phyloP scores from a whole-genome alignment of 768 basidiomycete species.

The Strobilomyces echinocephalus region DNA sequence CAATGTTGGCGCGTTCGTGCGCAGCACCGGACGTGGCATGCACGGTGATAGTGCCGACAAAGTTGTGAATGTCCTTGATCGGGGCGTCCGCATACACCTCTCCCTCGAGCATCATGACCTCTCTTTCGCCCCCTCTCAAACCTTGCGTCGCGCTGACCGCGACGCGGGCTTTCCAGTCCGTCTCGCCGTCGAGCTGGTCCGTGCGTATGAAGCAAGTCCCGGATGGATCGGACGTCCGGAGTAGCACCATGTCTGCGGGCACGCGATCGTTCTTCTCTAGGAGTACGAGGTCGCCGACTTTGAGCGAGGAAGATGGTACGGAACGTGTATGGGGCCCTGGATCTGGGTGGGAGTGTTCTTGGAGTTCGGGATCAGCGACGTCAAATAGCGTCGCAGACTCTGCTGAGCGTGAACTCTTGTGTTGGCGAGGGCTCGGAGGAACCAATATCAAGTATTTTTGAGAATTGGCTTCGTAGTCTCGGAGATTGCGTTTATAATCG shows the following conservation, averaged over 20 bases:
- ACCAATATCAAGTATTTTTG: slow-evolving; percentile 84
- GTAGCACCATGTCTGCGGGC: slow-evolving; percentile 87
- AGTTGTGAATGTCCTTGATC: slow-evolving; percentile 94
- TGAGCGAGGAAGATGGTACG: slow-evolving; percentile 81
- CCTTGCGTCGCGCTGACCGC: slow-evolving; percentile 47
- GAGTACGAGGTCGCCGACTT: slow-evolving; percentile 85
- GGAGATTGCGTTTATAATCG: slow-evolving; percentile 89
- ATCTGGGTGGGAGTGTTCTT: slow-evolving; percentile 26
- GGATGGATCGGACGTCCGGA: slow-evolving; percentile 81
- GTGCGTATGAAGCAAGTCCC: slow-evolving; percentile 98
- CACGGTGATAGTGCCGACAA: slow-evolving; percentile 87
- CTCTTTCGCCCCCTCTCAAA: slow-evolving; percentile 37
- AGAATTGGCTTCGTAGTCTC: slow-evolving; percentile 94
- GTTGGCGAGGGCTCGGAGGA: slow-evolving; percentile 38
- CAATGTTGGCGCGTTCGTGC: slow-evolving; percentile 34
- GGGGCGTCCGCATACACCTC: slow-evolving; percentile 95
- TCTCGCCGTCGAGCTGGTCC: slow-evolving; percentile 97
- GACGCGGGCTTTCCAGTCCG: slow-evolving; percentile 96
- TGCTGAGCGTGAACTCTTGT: slow-evolving; percentile 6
- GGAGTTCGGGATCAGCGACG: slow-evolving; percentile 19
- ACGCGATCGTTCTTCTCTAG: slow-evolving; percentile 98
- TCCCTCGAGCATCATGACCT: slow-evolving; percentile 63
- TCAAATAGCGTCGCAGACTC: slow-evolving; percentile 19
- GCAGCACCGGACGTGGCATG: slow-evolving; percentile 35
- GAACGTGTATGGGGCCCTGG: slow-evolving; percentile 58